Evolutionary conservation across 148 eudicot genomes (phyloP).

Genomic region (Rhododendron kiyosumense): DNA sequence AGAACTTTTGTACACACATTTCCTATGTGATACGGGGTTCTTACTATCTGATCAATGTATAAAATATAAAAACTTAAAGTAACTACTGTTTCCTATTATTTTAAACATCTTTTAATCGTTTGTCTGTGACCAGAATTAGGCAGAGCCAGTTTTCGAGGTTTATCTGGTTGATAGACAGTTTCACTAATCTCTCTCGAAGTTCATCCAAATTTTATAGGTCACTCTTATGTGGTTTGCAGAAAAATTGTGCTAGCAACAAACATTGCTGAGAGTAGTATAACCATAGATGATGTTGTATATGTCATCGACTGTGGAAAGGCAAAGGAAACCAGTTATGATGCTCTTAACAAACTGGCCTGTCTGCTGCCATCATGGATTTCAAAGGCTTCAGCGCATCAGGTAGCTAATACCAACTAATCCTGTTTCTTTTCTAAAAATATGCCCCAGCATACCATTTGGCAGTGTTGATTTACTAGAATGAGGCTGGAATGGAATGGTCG

Average conservation of each 20-base stretch:
- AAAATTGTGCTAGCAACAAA: conserved; percentile 96
- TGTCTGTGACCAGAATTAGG: not conserved
- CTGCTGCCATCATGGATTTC: conserved; percentile 97
- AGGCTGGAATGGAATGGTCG: not conserved
- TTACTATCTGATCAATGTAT: not conserved
- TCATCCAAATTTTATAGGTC: conserved; percentile 5
- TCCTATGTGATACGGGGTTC: not conserved
- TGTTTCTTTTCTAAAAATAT: not conserved
- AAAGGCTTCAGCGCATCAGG: conserved; percentile 99
- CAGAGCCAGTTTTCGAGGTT: not conserved
- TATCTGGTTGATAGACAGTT: not conserved
- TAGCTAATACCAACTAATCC: conserved; percentile 6
- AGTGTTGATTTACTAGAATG: not conserved
- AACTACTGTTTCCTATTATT: not conserved
- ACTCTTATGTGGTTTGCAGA: conserved; percentile 32
- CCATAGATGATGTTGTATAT: conserved; percentile 94
- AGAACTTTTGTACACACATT: not conserved
- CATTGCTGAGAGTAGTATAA: conserved; percentile 96
- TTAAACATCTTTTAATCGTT: not conserved
- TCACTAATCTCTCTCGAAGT: not conserved
- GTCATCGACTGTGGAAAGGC: conserved; percentile 98
- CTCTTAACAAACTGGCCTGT: conserved; percentile 95
- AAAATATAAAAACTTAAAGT: not conserved
- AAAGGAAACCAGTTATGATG: conserved; percentile 98
- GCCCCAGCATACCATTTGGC: not conserved